Conservation (phyloP, 768 basidiomycete genomes). For the Favolaschia claudopus region DNA sequence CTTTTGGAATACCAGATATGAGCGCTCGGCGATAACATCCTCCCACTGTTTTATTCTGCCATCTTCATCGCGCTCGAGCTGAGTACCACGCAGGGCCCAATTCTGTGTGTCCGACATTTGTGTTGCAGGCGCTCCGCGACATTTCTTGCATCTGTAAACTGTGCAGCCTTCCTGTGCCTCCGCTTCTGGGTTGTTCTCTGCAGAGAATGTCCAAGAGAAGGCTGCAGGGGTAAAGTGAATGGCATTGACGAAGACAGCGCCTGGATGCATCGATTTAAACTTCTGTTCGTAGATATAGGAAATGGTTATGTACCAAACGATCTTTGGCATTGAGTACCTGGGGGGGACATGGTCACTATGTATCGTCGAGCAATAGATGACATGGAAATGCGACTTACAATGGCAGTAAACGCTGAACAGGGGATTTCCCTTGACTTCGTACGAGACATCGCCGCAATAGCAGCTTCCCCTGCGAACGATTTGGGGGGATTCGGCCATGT, state of each 20-base stretch:
- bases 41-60: constrained; percentile 27
- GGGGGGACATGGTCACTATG: no score
- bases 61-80: constrained; percentile 24
- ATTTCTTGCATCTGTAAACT: constrained; percentile 22
- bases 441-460: constrained; percentile 17
- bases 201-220: constrained; percentile 19
- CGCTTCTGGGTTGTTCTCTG: constrained; percentile 1
- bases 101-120: constrained; percentile 6
- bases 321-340: constrained; percentile 21
- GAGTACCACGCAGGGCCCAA: constrained; percentile 21
- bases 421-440: constrained; percentile 17
- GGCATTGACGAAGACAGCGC: constrained; percentile 19
- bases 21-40: constrained; percentile 17
- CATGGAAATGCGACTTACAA: no score
- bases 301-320: constrained; percentile 8
- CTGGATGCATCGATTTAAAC: neutral
- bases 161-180: constrained; percentile 2
- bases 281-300: neutral
- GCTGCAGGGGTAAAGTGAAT: constrained; percentile 21
- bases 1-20: constrained; percentile 27
- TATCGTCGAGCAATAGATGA: neutral
- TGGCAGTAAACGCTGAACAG: constrained; percentile 27
- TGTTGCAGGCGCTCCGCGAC: constrained; percentile 18
- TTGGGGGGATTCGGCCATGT: no score
- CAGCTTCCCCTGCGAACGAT: constrained; percentile 21